Base-by-base conservation (phyloP, 306 rosid species). In the Corylus americana region DNA sequence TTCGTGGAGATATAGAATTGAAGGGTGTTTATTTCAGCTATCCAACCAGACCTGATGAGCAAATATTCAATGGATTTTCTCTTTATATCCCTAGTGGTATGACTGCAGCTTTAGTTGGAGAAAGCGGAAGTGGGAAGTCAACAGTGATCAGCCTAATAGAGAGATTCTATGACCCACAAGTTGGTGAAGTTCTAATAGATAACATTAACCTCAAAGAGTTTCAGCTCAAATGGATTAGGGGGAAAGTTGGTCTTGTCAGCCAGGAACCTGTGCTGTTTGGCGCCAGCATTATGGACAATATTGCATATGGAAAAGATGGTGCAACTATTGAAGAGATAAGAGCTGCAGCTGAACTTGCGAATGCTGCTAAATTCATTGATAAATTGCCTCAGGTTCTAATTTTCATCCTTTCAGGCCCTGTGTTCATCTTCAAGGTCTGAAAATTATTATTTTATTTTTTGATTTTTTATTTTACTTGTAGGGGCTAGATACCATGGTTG, bases 41-140 rank as follows among this genome's bases (percentile, higher is more conserved):
- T 78, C 98, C 98, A 51, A 86, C 97, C 4, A 88, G 98, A 83
- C 92, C 90, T 0, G 91, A 90, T 17, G 98, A 94, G 78, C 74
- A 79, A 59, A 94, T 94, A 74, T 94, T 94, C 79, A 74, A 83
- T 50, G 97, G 94, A 18, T 88, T 94, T 79, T 90, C 96, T 55
- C 90, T 90, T 73, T 61, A 17, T 42, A 87, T 94, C 81, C 35
- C 86, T 4, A 87, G 92, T 37, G 97, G 97, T n/a, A 87, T 83
- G 5, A 93, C 98, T 9, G 81, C 92, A 25, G 98, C 98, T 58
- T 86, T 94, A 79, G 97, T 94, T 42, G 98, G 98, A 74, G 89
- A 90, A 75, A 94, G 98, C 85, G 98, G 98, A 72, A 94, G 98
- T 83, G 98, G 98, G 70, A 94, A 94, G 76, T 92, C 97, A 18